Evolutionary conservation across 2,329 filamentous ascomycete species (phyloP).

Genomic region (Aspergillus nomiae): DNA sequence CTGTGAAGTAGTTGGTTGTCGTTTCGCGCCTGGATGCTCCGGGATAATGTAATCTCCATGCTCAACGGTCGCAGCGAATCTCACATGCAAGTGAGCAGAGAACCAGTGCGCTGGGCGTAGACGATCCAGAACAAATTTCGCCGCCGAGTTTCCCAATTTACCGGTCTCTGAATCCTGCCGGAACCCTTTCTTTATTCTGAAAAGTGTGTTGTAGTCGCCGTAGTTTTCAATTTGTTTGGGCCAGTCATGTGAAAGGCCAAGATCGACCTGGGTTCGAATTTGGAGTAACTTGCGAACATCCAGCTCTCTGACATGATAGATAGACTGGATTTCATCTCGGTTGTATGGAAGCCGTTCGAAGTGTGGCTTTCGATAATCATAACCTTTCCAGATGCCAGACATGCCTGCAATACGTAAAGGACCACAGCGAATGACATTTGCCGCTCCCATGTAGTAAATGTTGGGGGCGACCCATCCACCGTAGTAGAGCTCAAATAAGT

Average conservation of each 20-base stretch:
- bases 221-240: conserved; percentile 78
- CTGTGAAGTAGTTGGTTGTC: conserved; percentile 2
- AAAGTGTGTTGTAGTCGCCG: conserved; percentile 70
- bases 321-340: conserved; percentile 71
- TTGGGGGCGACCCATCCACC: conserved; percentile 96
- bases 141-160: conserved; percentile 76
- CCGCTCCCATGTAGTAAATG: conserved; percentile 94
- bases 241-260: conserved; percentile 96
- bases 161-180: conserved; percentile 73
- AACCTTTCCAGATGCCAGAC: conserved; percentile 93
- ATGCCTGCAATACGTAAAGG: conserved; percentile 84
- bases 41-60: conserved; percentile 41
- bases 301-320: conserved; percentile 87
- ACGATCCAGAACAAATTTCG: conserved; percentile 76
- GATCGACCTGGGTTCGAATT: conserved; percentile 81
- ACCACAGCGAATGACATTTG: conserved; percentile 82
- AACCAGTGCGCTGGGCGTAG: conserved; percentile 89
- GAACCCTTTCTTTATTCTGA: conserved; percentile 73
- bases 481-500: conserved; percentile 91
- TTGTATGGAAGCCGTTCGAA: conserved; percentile 85
- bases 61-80: conserved; percentile 68
- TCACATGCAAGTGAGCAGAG: conserved; percentile 87
- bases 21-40: conserved; percentile 1
- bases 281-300: conserved; percentile 89
- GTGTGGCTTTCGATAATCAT: conserved; percentile 82